phyloP scores from a whole-genome alignment of 2,329 filamentous ascomycete genomes.

The Pseudogymnoascus sp. region DNA sequence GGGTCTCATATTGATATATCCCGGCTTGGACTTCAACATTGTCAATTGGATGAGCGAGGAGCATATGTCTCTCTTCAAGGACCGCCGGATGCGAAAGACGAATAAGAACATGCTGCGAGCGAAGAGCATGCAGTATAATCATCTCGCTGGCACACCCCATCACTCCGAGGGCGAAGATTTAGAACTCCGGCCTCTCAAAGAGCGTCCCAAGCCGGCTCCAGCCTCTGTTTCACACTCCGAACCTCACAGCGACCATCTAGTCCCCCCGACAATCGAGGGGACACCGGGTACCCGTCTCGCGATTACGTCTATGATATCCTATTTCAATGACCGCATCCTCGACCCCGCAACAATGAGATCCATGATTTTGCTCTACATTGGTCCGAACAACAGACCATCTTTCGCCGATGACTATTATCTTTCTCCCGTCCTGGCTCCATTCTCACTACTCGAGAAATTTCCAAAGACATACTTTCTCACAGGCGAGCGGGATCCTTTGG shows the following conservation, averaged over 20 bases:
- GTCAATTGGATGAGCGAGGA: constrained; percentile 99
- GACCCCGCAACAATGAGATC: constrained; percentile 98
- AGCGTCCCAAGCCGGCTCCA: not conserved
- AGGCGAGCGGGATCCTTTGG: constrained; percentile 87
- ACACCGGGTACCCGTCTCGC: constrained; percentile 63
- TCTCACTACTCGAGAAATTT: constrained; percentile 73
- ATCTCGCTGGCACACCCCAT: constrained; percentile 74
- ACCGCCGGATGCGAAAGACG: constrained; percentile 67
- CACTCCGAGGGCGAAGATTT: constrained; percentile 65
- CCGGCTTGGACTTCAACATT: constrained; percentile 91
- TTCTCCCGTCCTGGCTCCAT: constrained; percentile 82
- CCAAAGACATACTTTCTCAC: constrained; percentile 93
- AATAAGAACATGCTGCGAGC: constrained; percentile 71
- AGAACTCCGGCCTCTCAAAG: constrained; percentile 5
- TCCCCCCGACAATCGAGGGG: not conserved
- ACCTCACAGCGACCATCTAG: not conserved
- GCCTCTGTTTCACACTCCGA: not conserved
- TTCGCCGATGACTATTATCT: constrained; percentile 87
- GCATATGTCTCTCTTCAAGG: constrained; percentile 89
- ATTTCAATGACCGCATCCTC: constrained; percentile 91
- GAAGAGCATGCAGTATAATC: constrained; percentile 84
- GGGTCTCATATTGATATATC: constrained; percentile 80
- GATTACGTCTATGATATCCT: constrained; percentile 94
- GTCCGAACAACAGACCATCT: constrained; percentile 85
- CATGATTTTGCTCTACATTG: constrained; percentile 97